Evolutionary conservation across 371 early-diverging fungal species (phyloP).

Genomic region (Mortierella sp.): DNA sequence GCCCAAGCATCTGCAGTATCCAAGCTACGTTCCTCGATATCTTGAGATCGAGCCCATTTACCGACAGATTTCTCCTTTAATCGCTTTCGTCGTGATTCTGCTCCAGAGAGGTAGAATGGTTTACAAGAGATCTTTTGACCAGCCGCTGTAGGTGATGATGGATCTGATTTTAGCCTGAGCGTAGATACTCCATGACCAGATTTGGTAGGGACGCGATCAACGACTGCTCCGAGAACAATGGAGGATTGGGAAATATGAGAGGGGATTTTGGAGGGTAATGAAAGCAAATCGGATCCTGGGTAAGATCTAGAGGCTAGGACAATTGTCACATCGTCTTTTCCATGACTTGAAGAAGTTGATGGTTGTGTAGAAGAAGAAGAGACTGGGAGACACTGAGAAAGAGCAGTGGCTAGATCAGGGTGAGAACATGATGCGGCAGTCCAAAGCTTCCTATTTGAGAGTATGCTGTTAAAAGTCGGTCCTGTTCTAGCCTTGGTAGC

Average conservation of each 20-base stretch:
- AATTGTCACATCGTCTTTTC: slow-evolving; percentile 28
- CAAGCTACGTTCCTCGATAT: slow-evolving; percentile 57
- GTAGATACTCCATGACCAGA: slow-evolving; percentile 66
- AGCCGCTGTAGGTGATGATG: neutral
- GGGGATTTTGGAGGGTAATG: slow-evolving; percentile 32
- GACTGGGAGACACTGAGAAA: slow-evolving; percentile 28
- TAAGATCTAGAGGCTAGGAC: slow-evolving; percentile 50
- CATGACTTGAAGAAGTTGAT: neutral
- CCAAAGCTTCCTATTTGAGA: slow-evolving; percentile 23
- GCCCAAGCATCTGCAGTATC: slow-evolving; percentile 61
- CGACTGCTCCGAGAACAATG: slow-evolving; percentile 61
- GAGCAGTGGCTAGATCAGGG: slow-evolving; percentile 39
- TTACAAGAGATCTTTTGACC: slow-evolving; percentile 27
- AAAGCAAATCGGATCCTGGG: slow-evolving; percentile 39
- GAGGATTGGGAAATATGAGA: slow-evolving; percentile 17
- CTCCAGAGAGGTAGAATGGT: slow-evolving; percentile 40
- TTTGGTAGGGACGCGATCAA: slow-evolving; percentile 65
- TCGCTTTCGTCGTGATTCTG: slow-evolving; percentile 58
- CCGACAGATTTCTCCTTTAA: slow-evolving; percentile 67
- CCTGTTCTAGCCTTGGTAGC: neutral
- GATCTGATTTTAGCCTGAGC: slow-evolving; percentile 53
- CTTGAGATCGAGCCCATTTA: slow-evolving; percentile 67
- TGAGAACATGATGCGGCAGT: slow-evolving; percentile 47
- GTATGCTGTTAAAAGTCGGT: neutral
- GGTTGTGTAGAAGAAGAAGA: slow-evolving; percentile 8